Evolutionary conservation across 225 moss, liverwort and hornwort species (phyloP).

Genomic region (Physcomitrellopsis africana): DNA sequence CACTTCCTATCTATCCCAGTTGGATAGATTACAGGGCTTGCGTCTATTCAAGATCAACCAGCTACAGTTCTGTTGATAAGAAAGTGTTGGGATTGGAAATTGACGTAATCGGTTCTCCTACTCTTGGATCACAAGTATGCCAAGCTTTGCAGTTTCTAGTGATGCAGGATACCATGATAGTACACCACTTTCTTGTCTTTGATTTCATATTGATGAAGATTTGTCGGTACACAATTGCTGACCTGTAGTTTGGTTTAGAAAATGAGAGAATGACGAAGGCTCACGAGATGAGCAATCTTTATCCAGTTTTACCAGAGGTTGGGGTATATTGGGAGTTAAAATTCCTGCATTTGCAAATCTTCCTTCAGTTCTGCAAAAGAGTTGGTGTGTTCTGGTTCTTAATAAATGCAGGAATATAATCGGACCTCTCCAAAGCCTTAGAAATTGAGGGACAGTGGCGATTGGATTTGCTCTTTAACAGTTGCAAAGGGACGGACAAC

Average conservation of each 20-base stretch:
- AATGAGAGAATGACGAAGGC: no score
- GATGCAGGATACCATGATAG: background rate
- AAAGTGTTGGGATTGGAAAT: background rate
- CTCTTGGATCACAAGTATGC: slow-evolving; percentile 23
- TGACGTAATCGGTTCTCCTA: slow-evolving; percentile 18
- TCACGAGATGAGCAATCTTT: no score
- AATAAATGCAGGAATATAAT: slow-evolving; percentile 39
- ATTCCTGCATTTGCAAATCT: no score
- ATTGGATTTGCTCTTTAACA: slow-evolving; percentile 41
- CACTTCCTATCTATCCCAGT: no score
- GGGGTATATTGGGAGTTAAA: no score
- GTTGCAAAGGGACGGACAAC: slow-evolving; percentile 48
- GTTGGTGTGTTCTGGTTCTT: slow-evolving; percentile 36
- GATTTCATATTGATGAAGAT: background rate
- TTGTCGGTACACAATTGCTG: background rate
- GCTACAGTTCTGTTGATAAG: no score
- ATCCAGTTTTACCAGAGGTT: no score
- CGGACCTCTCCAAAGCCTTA: slow-evolving; percentile 53
- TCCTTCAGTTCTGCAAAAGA: background rate
- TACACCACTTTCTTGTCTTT: background rate
- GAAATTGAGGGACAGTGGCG: slow-evolving; percentile 39
- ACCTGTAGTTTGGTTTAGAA: background rate
- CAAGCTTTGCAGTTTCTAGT: slow-evolving; percentile 20
- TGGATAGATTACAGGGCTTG: no score
- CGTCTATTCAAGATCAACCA: no score